These are phyloP conservation scores for Fusarium veterinarium DNA, from an alignment of 2,329 filamentous ascomycete species.

Conservation along the genomic window DNA sequence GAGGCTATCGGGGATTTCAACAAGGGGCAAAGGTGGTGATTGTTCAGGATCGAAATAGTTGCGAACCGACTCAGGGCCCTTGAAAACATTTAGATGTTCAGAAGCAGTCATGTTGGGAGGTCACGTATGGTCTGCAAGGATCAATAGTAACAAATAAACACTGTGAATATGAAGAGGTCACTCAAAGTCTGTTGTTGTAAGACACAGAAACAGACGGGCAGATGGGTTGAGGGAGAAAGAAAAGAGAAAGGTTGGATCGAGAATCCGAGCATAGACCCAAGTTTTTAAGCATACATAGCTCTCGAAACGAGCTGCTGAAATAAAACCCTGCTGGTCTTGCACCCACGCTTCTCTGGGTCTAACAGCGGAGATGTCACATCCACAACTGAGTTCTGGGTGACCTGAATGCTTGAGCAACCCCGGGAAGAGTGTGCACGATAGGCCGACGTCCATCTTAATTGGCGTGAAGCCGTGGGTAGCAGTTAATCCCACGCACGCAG, in stretches of 20 bases:
- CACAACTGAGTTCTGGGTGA: slow-evolving; percentile 5
- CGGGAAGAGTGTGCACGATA: slow-evolving; percentile 9
- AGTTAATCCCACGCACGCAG: slow-evolving; percentile 17
- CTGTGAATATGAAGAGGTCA: not conserved
- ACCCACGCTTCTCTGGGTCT: slow-evolving; percentile 33
- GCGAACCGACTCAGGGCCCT: slow-evolving; percentile 64
- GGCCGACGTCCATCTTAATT: slow-evolving; percentile 17
- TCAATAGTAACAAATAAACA: not conserved
- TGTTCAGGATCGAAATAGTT: slow-evolving; percentile 70
- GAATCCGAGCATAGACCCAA: slow-evolving; percentile 4
- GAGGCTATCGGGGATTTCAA: slow-evolving; percentile 67
- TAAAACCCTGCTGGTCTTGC: slow-evolving; percentile 17
- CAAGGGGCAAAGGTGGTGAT: slow-evolving; percentile 67
- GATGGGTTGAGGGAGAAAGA: not conserved
- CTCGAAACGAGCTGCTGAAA: slow-evolving; percentile 10
- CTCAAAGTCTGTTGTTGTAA: not conserved
- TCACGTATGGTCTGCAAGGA: slow-evolving; percentile 15
- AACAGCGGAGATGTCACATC: slow-evolving; percentile 30
- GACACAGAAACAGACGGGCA: not conserved
- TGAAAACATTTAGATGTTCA: slow-evolving; percentile 62
- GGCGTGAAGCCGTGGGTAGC: slow-evolving; percentile 4
- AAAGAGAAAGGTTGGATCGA: not conserved
- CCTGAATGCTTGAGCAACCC: not conserved
- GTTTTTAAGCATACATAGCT: slow-evolving; percentile 20
- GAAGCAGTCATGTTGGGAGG: slow-evolving; percentile 40